A percentile compares a stretch with the other conserved stretches of the same genome.
Conservation (phyloP, 805 yeast species). For the Candida alai region DNA sequence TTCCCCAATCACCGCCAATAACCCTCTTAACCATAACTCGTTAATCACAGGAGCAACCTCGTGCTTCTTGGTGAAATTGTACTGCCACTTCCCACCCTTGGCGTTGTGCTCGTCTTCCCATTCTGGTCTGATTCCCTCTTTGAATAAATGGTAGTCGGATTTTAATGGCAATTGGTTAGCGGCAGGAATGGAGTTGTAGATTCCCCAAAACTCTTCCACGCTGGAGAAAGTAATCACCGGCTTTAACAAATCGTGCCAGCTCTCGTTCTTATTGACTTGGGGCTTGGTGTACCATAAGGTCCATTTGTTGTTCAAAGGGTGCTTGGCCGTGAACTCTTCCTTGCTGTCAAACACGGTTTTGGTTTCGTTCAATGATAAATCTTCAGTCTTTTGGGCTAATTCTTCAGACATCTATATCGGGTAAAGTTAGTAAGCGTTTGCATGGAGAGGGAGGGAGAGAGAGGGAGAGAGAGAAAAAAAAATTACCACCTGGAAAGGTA, state of each 20-base stretch:
- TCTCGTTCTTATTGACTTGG: constrained; percentile 67
- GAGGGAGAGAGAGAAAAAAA: too few species aligned
- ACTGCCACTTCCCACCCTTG: constrained; percentile 90
- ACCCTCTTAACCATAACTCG: constrained; percentile 87
- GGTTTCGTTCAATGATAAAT: constrained; percentile 31
- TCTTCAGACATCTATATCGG: constrained; percentile 37
- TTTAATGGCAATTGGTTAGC: constrained; percentile 87
- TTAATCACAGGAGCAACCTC: constrained; percentile 62
- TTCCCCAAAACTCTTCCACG: constrained; percentile 99
- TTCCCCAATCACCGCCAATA: constrained; percentile 91
- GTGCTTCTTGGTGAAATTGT: constrained; percentile 63
- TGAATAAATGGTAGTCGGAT: constrained; percentile 93
- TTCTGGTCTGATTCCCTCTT: constrained; percentile 93
- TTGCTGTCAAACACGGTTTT: constrained; percentile 55
- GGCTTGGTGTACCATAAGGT: constrained; percentile 98
- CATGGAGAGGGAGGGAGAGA: too few species aligned
- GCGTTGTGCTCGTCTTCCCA: constrained; percentile 93
- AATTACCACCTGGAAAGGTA: too few species aligned
- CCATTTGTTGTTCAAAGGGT: constrained; percentile 89
- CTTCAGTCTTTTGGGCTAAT: constrained; percentile 42
- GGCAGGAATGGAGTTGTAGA: constrained; percentile 87
- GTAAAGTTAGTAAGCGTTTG: too few species aligned
- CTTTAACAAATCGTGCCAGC: constrained; percentile 90
- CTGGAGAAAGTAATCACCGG: constrained; percentile 88
- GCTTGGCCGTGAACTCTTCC: constrained; percentile 71